Evolutionary conservation across 768 basidiomycete species (phyloP).

Genomic region (Lenzites betulinus): DNA sequence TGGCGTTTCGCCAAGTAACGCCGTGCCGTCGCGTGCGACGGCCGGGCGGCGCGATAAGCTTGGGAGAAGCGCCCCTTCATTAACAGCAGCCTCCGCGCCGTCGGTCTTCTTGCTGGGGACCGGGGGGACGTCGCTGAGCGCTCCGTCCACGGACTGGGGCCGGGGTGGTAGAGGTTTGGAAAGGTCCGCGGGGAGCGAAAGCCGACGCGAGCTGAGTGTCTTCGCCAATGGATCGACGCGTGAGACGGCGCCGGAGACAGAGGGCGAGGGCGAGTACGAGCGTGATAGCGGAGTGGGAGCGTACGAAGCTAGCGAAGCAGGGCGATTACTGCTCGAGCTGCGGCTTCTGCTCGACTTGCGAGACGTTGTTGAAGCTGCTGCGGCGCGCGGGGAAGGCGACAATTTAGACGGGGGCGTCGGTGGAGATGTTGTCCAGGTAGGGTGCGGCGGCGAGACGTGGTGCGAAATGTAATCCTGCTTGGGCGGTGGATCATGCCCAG

Average conservation of each 20-base stretch:
- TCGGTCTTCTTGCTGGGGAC: slow-evolving; percentile 4
- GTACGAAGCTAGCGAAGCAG: slow-evolving; percentile 34
- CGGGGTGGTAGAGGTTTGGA: slow-evolving; percentile 19
- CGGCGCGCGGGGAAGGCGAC: slow-evolving; percentile 38
- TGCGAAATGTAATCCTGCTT: slow-evolving; percentile 16
- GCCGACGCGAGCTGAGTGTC: slow-evolving; percentile 4
- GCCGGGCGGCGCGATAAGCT: slow-evolving; percentile 19
- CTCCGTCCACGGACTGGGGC: slow-evolving; percentile 3
- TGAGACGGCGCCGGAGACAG: background rate
- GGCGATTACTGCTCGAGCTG: slow-evolving; percentile 26
- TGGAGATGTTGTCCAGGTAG: slow-evolving; percentile 60
- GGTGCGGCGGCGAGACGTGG: slow-evolving; percentile 32
- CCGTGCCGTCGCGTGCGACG: background rate
- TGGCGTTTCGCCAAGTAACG: slow-evolving; percentile 1
- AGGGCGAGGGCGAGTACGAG: slow-evolving; percentile 48
- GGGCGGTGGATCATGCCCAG: background rate
- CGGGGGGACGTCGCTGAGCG: slow-evolving; percentile 14
- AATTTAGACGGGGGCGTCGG: slow-evolving; percentile 52
- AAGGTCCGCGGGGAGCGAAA: slow-evolving; percentile 22
- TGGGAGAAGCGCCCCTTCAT: slow-evolving; percentile 14
- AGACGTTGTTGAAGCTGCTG: slow-evolving; percentile 20
- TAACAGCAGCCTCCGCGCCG: background rate
- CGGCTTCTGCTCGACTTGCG: slow-evolving; percentile 2
- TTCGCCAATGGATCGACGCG: background rate
- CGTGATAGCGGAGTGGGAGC: slow-evolving; percentile 32